Conservation (phyloP, 1,284 basidiomycete species). For the Macrocystidia cucumis region DNA sequence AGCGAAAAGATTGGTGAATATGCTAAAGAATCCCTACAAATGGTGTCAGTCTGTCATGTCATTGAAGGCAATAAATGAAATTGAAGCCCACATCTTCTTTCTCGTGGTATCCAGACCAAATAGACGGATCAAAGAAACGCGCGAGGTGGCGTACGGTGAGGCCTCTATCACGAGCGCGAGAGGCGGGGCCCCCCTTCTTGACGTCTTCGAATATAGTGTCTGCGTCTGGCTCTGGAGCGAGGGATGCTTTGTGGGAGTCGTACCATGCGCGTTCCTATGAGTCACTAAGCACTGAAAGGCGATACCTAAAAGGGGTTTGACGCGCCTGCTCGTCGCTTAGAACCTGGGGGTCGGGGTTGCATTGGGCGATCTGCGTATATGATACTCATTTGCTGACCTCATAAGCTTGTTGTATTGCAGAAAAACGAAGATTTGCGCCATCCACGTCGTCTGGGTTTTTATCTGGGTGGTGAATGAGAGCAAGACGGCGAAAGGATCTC, state of each 20-base stretch:
- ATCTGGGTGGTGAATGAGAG: constrained; percentile 84
- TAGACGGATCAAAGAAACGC: constrained; percentile 77
- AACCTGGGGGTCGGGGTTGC: constrained; percentile 38
- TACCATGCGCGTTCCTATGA: constrained; percentile 96
- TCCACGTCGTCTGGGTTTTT: constrained; percentile 82
- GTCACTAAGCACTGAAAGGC: constrained; percentile 10
- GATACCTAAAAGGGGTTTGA: constrained; percentile 3
- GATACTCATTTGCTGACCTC: constrained; percentile 47
- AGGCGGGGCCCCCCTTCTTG: constrained; percentile 58
- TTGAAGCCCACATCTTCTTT: constrained; percentile 47
- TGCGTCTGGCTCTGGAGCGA: constrained; percentile 77
- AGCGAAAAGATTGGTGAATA: constrained; percentile 86
- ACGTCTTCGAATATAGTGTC: constrained; percentile 83
- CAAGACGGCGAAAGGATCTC: constrained; percentile 79
- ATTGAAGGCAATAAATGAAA: constrained; percentile 3
- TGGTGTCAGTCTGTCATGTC: constrained; percentile 1
- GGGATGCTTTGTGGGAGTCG: constrained; percentile 88
- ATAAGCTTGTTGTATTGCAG: constrained; percentile 89
- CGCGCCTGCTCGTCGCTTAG: constrained; percentile 88
- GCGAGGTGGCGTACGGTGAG: constrained; percentile 77
- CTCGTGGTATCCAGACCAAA: constrained; percentile 72
- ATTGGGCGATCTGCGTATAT: no score
- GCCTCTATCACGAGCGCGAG: constrained; percentile 72
- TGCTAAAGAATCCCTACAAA: constrained; percentile 79
- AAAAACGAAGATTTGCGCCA: constrained; percentile 84